Evolutionary conservation across 345 rosid species (phyloP), one percentile per base, ranked within the genome.

Genomic region (Boechera retrofracta): DNA sequence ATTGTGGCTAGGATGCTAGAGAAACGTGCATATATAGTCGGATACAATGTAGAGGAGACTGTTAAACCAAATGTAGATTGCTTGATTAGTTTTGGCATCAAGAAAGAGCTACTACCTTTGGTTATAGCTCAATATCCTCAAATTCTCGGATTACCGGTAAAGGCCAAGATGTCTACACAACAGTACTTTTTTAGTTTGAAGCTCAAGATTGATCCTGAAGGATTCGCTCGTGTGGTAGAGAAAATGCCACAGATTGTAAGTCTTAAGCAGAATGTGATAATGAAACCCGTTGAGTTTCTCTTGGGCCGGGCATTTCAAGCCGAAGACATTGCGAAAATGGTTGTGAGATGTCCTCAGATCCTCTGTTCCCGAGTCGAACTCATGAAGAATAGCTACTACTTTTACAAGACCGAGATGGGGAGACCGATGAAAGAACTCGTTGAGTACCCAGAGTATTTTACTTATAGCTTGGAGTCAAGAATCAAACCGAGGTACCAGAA

Each of bases 381-480:
- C 47, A 91, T 94, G 98, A 94, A 94, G 85, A 90, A 84, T 71
- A 85, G 96, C 73, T 90, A 67, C 70, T 90, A 91, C 83, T 91
- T 85, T 69, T 89, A 78, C 80, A 94, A 94, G 75, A 86, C 85
- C 7, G 94, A 90, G 82, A 91, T 91, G 91, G 97, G 97, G 4
- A 83, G 96, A 81, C 98, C 94, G 0, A 4, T 89, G 77, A 90
- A 89, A 54, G 97, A 90, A 58, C 89, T 91, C 1, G 84, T 94
- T 32, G 92, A 89, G 73, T 94, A 87, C 74, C 98, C 98, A 0
- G 97, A 92, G 55, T 92, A 89, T 77, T 94, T 92, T 62, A 94
- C 97, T 5, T 92, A 94, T 45, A 87, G 98, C 82, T 86, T 94
- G 87, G 98, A 94, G 82, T 94, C 95, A 6, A 88, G 98, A 79